Evolutionary conservation across 164 flowering plant species (phyloP), one percentile per base, ranked within the genome.

Genomic region (Houttuynia cordata): DNA sequence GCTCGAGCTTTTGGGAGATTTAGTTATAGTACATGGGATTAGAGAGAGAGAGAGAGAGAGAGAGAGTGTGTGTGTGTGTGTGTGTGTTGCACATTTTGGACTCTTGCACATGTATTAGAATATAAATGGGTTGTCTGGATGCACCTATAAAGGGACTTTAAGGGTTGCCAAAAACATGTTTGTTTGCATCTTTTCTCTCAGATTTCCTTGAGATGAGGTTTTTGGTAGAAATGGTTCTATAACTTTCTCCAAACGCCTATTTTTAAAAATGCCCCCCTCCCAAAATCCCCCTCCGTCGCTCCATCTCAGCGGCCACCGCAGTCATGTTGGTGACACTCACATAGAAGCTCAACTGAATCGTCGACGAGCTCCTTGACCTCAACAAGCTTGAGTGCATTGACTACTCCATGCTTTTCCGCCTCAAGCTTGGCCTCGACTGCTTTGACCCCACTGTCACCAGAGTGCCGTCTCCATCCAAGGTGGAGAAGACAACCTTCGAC

Each of bases 401-500:
- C 62, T 85, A 80, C 71, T 51, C 76, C 9, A 65, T 80, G 71
- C 85, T 85, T 62, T 78, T 79, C 67, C 42, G 86, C 1, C 74
- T 45, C 70, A 85, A 80, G 59, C 53, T 83, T 51, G 91, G 88
- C 41, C 73, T 80, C 58, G 72, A 81, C 63, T 62, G 70, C 22
- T 80, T 75, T 65, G 84, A 82, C 0, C 82, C 86, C 0, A 75
- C 80, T 1, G 56, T 73, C 25, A 64, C 84, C 40, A 74, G 75
- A 8, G 59, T 62, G 8, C 54, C 56, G 0, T 51, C 80, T 1
- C 18, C 72, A 0, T 59, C 61, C 1, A 24, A 71, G 10, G 77
- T 64, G 3, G 86, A 83, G 70, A 85, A 83, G 74, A 83, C 83
- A 4, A 81, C 72, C 0, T 85, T 81, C 60, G 88, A 85, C 50